Percentiles rank a stretch among this genome's conserved stretches.
Conservation (phyloP, 2,329 filamentous ascomycete genomes). For the Ophiostoma perfectum region DNA sequence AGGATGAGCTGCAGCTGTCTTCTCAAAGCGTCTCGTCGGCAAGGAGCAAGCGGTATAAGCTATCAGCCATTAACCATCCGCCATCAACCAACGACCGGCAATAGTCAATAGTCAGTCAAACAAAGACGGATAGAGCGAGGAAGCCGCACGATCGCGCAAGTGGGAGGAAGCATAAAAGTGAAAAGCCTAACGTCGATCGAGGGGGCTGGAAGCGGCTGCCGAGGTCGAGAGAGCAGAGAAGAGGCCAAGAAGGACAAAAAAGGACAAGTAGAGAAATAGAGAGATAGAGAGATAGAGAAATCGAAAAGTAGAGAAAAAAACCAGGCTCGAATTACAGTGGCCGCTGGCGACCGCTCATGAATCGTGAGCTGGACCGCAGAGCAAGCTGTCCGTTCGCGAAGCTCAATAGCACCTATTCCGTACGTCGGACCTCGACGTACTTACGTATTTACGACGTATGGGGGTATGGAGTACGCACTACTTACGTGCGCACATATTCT, state of each 20-base stretch:
- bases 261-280: not conserved
- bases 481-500: not conserved
- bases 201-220: not conserved
- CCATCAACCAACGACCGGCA: no score
- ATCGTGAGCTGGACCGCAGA: not conserved
- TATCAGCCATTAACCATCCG: no score
- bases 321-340: not conserved
- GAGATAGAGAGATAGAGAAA: not conserved
- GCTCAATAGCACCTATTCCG: conserved; percentile 23
- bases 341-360: no score
- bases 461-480: no score
- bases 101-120: not conserved
- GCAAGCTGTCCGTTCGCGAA: conserved; percentile 13
- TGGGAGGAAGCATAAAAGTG: not conserved
- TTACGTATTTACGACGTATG: no score
- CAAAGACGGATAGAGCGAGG: not conserved
- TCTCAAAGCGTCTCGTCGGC: no score
- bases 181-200: conserved; percentile 1
- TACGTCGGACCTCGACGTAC: not conserved
- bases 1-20: no score
- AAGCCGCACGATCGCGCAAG: not conserved
- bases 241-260: not conserved
- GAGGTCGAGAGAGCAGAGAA: not conserved
- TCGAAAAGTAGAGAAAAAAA: not conserved
- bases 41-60: no score